These are phyloP conservation scores for Volvariella surrecta DNA, from an alignment of 1,284 basidiomycete species.

Conservation along the genomic window DNA sequence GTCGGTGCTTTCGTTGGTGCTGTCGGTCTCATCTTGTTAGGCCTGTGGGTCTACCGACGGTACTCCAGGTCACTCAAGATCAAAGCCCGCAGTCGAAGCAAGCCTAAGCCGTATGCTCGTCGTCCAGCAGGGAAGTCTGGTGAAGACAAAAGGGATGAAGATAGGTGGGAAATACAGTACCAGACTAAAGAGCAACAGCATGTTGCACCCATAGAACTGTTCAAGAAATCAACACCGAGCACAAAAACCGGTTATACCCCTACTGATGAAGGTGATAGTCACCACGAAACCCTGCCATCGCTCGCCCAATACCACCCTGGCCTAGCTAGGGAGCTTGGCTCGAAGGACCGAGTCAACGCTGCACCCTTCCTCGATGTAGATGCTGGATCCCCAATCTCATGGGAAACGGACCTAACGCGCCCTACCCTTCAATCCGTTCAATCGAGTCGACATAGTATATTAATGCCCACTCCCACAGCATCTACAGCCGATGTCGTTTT, in stretches of 20 bases:
- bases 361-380: constrained; percentile 34
- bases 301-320: constrained; percentile 45
- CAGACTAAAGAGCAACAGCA: constrained; percentile 30
- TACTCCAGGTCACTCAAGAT: constrained; percentile 25
- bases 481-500: constrained; percentile 53
- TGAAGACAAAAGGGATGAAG: constrained; percentile 38
- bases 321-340: constrained; percentile 34
- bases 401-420: constrained; percentile 41
- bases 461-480: constrained; percentile 51
- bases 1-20: constrained; percentile 40
- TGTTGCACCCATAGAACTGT: constrained; percentile 50
- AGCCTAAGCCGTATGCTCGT: constrained; percentile 22
- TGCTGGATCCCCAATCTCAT: constrained; percentile 33
- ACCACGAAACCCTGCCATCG: constrained; percentile 25
- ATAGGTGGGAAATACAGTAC: constrained; percentile 34
- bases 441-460: constrained; percentile 30
- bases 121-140: constrained; percentile 38
- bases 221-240: constrained; percentile 51
- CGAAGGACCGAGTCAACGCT: constrained; percentile 22
- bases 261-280: constrained; percentile 23
- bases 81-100: constrained; percentile 16
- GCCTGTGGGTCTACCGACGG: constrained; percentile 39
- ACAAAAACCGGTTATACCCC: constrained; percentile 40
- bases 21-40: constrained; percentile 33
- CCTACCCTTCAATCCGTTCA: constrained; percentile 42